phyloP scores from a whole-genome alignment of 2,329 filamentous ascomycete species.

The Xylaria digitata region DNA sequence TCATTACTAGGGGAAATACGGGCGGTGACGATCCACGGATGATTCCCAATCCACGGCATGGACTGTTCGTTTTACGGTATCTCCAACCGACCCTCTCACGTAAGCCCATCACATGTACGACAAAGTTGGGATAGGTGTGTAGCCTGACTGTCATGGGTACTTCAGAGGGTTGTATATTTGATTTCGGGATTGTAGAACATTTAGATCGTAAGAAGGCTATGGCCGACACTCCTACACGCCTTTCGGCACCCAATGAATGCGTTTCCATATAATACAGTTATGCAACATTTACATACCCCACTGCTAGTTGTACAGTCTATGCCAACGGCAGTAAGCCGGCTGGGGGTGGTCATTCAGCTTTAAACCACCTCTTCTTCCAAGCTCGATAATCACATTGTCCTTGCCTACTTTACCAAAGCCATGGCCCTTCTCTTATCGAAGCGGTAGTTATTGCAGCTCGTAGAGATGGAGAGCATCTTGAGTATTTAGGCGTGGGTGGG shows the following conservation, averaged over 20 bases:
- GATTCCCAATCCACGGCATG: slow-evolving; percentile 2
- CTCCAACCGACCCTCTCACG: background rate
- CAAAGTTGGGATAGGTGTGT: slow-evolving; percentile 20
- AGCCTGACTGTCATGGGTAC: slow-evolving; percentile 25
- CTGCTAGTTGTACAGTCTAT: slow-evolving; percentile 16
- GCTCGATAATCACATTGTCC: background rate
- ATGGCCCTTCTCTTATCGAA: background rate
- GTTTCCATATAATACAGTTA: slow-evolving; percentile 35
- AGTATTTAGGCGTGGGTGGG: slow-evolving; percentile 70
- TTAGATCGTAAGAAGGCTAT: slow-evolving; percentile 13
- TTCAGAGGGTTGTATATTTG: slow-evolving; percentile 32
- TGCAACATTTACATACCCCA: background rate
- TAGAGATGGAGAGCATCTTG: background rate
- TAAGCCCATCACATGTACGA: slow-evolving; percentile 20
- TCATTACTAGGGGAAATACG: slow-evolving; percentile 25
- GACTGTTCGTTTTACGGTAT: slow-evolving; percentile 15
- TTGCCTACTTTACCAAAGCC: background rate
- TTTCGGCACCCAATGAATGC: slow-evolving; percentile 40
- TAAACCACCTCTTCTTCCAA: background rate
- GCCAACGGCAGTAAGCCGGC: background rate
- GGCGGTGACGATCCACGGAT: background rate
- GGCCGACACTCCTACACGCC: slow-evolving; percentile 16
- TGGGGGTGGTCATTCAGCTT: background rate
- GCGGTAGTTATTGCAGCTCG: background rate
- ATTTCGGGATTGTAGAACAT: slow-evolving; percentile 19